These are phyloP conservation scores for Sphaerosporella brunnea DNA, from an alignment of 495 filamentous ascomycete species.

Conservation along the genomic window DNA sequence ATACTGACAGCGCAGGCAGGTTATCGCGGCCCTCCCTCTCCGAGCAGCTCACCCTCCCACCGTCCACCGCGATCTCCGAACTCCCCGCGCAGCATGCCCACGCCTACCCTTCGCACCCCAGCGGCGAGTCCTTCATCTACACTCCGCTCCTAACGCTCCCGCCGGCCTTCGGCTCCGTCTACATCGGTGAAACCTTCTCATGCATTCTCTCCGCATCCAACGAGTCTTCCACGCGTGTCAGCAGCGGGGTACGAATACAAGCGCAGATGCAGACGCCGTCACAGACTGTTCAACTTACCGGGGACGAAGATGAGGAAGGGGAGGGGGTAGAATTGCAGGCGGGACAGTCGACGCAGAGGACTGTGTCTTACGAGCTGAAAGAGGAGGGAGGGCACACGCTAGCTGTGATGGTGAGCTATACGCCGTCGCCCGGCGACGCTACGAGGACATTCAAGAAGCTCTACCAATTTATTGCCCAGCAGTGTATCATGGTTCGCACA, in stretches of 20 bases:
- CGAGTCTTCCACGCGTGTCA: constrained; percentile 34
- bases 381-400: constrained; percentile 89
- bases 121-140: constrained; percentile 39
- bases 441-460: constrained; percentile 82
- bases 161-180: constrained; percentile 78
- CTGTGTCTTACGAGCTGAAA: constrained; percentile 71
- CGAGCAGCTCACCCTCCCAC: constrained; percentile 28
- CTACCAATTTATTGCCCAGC: constrained; percentile 89
- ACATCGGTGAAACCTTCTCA: constrained; percentile 86
- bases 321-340: constrained; percentile 39
- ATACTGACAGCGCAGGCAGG: constrained; percentile 23
- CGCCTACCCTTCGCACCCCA: constrained; percentile 30
- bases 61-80: constrained; percentile 10
- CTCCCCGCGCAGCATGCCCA: constrained; percentile 16
- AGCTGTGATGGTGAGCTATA: constrained; percentile 82
- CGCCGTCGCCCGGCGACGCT: not conserved
- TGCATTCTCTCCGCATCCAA: constrained; percentile 93
- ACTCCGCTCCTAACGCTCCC: constrained; percentile 67
- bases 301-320: constrained; percentile 24
- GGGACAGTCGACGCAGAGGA: constrained; percentile 59
- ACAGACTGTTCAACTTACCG: constrained; percentile 36
- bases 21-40: constrained; percentile 40
- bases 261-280: constrained; percentile 92
- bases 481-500: constrained; percentile 72
- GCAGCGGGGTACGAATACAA: constrained; percentile 58